Evolutionary conservation across 352 stramenopile genomes (phyloP).

Genomic region (Globisporangium barbulae): DNA sequence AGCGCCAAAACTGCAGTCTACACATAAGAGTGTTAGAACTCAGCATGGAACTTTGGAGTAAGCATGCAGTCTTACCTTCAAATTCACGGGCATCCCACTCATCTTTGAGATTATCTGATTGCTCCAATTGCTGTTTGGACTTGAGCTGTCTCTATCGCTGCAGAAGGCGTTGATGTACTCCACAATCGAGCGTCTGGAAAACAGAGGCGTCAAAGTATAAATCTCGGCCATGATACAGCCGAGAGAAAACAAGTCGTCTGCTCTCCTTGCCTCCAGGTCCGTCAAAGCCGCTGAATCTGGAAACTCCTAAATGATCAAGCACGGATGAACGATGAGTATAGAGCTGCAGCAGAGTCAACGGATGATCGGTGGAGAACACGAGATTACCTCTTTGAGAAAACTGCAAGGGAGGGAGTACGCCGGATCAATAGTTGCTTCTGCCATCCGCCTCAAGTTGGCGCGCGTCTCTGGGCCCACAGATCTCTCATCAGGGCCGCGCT

Average conservation of each 20-base stretch:
- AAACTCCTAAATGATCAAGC: slow-evolving; percentile 6
- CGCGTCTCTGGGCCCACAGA: slow-evolving; percentile 12
- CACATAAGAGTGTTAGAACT: not conserved
- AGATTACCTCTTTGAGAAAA: slow-evolving; percentile 14
- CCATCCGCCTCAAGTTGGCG: slow-evolving; percentile 13
- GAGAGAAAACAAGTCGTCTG: slow-evolving; percentile 57
- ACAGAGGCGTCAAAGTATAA: slow-evolving; percentile 53
- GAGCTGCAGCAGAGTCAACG: not conserved
- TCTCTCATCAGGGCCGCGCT: not conserved
- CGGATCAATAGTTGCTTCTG: slow-evolving; percentile 45
- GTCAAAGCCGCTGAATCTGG: slow-evolving; percentile 21
- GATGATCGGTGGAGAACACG: not conserved
- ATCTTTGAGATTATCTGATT: slow-evolving; percentile 25
- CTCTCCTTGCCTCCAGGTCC: slow-evolving; percentile 29
- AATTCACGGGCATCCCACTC: slow-evolving; percentile 30
- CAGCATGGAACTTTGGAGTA: not conserved
- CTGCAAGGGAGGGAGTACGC: slow-evolving; percentile 26
- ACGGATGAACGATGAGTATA: not conserved
- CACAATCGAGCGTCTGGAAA: slow-evolving; percentile 44
- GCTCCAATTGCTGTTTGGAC: slow-evolving; percentile 23
- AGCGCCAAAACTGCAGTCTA: slow-evolving; percentile 42
- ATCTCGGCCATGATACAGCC: slow-evolving; percentile 71
- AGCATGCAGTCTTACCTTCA: slow-evolving; percentile 36
- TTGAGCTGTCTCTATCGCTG: not conserved
- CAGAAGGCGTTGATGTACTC: slow-evolving; percentile 29